Percentiles rank a stretch among this genome's conserved stretches.
phyloP scores from a whole-genome alignment of 495 filamentous ascomycete species.

The Friedmanniomyces endolithicus region DNA sequence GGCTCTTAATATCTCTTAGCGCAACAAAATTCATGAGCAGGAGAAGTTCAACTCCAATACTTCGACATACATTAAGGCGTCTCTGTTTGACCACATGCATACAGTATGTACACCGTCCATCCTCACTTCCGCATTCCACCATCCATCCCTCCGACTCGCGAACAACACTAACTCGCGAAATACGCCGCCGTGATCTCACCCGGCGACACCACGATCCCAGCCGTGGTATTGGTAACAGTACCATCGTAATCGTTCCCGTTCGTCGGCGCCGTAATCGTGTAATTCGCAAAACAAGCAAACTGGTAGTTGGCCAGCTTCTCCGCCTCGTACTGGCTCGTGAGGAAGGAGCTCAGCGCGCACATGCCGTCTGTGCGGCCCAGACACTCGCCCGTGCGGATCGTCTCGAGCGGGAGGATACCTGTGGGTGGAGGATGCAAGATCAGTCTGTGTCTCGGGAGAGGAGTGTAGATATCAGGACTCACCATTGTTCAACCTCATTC shows the following conservation, averaged over 20 bases:
- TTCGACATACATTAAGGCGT: too few species aligned
- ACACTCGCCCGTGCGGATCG: slow-evolving; percentile 29
- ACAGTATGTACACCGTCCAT: background rate
- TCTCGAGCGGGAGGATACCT: slow-evolving; percentile 31
- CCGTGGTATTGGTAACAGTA: slow-evolving; percentile 20
- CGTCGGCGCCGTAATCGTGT: slow-evolving; percentile 25
- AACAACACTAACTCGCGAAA: background rate
- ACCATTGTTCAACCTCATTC: slow-evolving; percentile 34
- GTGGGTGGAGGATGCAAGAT: too few species aligned
- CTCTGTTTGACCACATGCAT: too few species aligned
- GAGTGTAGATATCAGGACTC: too few species aligned
- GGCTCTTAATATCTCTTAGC: too few species aligned
- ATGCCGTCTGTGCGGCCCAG: slow-evolving; percentile 29
- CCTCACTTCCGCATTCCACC: background rate
- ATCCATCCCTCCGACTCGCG: too few species aligned
- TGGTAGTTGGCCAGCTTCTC: slow-evolving; percentile 27
- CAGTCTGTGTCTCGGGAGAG: too few species aligned
- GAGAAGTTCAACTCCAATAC: too few species aligned
- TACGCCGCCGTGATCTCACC: slow-evolving; percentile 13
- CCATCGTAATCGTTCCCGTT: slow-evolving; percentile 32
- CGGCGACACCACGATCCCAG: slow-evolving; percentile 2
- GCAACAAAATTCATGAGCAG: too few species aligned
- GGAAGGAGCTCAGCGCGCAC: slow-evolving; percentile 26
- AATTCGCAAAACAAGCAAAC: slow-evolving; percentile 33
- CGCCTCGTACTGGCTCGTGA: slow-evolving; percentile 24